Base-by-base conservation (phyloP, 495 filamentous ascomycete species). In the Articulospora tetracladia region DNA sequence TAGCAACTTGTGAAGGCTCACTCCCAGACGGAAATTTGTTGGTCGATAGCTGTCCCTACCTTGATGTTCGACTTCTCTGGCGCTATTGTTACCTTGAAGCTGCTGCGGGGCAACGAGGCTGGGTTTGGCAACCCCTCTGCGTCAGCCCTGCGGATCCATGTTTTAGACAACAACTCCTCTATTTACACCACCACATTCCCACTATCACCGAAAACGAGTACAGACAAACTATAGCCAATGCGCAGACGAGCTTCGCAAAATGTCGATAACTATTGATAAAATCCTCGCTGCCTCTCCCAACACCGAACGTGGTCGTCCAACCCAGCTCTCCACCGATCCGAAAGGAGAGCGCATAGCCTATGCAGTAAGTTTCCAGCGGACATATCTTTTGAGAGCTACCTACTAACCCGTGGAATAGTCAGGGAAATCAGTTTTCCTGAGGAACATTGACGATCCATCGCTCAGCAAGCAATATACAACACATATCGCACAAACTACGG, bases 331-430 rank as follows among this genome's bases (percentile, higher is more conserved):
- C 28, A 84, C 86, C 23, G 95, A 98, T 72, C 73, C 88, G 27
- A 96, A 96, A 72, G 94, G 95, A 57, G 89, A 97, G 76, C 85
- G 91, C 58, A 86, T 98, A 72, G 90, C 92, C 53, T 98, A 98
- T 70, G 91, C 94, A 52, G 93, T 97, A 83, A 73, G 86, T 74
- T 30, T 54, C 25, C 25, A 4, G 8, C 1, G 17, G 2, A 24
- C 11, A 8, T 25, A 52, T 13, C 10, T 12, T 22, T 15, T 1
- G 41, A 4, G 25, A 11, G n/a, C n/a, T n/a, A 15, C 25, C 30
- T 59, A 71, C 62, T 52, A 17, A 57, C 28, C 28, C n/a, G 0
- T 19, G 10, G 30, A 11, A 34, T 47, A 97, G 93, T 92, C 91
- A 32, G 92, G 91, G 65, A 98, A 98, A 81, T 97, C 93, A 41